Evolutionary conservation across 2,329 filamentous ascomycete species (phyloP).

Genomic region (Cadophora gregata): DNA sequence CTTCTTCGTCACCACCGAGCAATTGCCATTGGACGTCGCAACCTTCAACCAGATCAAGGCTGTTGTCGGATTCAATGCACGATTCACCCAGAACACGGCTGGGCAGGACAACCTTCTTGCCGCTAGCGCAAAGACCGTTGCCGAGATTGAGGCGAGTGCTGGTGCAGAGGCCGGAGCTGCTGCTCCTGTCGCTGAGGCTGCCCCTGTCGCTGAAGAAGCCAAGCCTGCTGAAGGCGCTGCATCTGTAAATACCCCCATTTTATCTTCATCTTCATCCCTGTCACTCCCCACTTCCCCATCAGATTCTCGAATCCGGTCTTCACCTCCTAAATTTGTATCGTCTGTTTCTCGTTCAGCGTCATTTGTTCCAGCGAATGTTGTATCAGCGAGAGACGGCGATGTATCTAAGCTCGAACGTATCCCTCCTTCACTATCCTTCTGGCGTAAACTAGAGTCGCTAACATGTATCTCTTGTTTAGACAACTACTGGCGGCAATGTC

Average conservation of each 20-base stretch:
- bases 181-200: slow-evolving; percentile 7
- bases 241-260: slow-evolving; percentile 7
- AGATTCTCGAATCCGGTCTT: too few relatives aligned
- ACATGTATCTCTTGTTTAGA: neutral
- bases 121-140: neutral
- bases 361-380: neutral
- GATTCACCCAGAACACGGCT: slow-evolving; percentile 54
- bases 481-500: neutral
- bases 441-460: neutral
- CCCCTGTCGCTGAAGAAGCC: neutral
- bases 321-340: too few relatives aligned
- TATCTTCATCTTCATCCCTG: neutral
- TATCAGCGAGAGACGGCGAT: neutral
- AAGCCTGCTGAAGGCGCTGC: neutral
- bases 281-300: neutral
- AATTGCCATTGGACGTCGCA: slow-evolving; percentile 53
- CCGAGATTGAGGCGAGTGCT: neutral
- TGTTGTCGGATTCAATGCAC: slow-evolving; percentile 61
- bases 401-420: neutral
- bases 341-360: too few relatives aligned
- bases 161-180: neutral
- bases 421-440: neutral
- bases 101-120: slow-evolving; percentile 26
- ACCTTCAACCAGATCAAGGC: slow-evolving; percentile 59
- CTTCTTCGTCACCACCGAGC: slow-evolving; percentile 58